These are phyloP conservation scores for Starmerella asiatica DNA, from an alignment of 805 yeast genomes.

Conservation along the genomic window DNA sequence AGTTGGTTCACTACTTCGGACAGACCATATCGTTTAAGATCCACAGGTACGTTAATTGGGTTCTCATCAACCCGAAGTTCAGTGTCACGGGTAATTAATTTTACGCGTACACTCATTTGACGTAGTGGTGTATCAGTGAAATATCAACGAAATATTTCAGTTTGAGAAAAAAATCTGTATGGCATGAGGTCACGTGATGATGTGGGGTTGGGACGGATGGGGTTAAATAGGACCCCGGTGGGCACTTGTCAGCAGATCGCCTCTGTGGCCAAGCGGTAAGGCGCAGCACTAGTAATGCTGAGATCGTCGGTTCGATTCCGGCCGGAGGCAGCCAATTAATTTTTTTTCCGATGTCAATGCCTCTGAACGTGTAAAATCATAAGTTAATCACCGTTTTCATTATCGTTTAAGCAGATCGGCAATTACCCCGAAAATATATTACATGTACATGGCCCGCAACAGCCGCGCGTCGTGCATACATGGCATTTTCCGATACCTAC, in stretches of 20 bases:
- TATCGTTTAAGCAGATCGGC: too few species aligned
- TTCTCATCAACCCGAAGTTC: slow-evolving; percentile 58
- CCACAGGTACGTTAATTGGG: slow-evolving; percentile 77
- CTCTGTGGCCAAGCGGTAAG: slow-evolving; percentile 62
- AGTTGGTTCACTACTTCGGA: slow-evolving; percentile 93
- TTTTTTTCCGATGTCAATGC: too few species aligned
- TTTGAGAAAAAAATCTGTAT: not conserved
- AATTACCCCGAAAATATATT: too few species aligned
- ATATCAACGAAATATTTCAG: not conserved
- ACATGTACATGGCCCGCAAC: too few species aligned
- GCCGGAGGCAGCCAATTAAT: slow-evolving; percentile 40
- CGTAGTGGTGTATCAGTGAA: not conserved
- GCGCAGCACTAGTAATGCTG: slow-evolving; percentile 84
- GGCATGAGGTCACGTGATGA: not conserved
- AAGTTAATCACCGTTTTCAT: too few species aligned
- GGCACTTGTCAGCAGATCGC: slow-evolving; percentile 25
- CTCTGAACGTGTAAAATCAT: too few species aligned
- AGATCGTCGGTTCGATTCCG: slow-evolving; percentile 72
- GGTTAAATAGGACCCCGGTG: too few species aligned
- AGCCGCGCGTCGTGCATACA: too few species aligned
- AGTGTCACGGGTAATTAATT: slow-evolving; percentile 66
- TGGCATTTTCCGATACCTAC: too few species aligned
- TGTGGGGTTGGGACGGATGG: not conserved
- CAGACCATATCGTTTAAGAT: slow-evolving; percentile 77
- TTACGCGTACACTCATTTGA: slow-evolving; percentile 32